Evolutionary conservation across 768 basidiomycete species (phyloP), one percentile per base, ranked within the genome.

Genomic region (Hygrophoropsis aurantiaca): DNA sequence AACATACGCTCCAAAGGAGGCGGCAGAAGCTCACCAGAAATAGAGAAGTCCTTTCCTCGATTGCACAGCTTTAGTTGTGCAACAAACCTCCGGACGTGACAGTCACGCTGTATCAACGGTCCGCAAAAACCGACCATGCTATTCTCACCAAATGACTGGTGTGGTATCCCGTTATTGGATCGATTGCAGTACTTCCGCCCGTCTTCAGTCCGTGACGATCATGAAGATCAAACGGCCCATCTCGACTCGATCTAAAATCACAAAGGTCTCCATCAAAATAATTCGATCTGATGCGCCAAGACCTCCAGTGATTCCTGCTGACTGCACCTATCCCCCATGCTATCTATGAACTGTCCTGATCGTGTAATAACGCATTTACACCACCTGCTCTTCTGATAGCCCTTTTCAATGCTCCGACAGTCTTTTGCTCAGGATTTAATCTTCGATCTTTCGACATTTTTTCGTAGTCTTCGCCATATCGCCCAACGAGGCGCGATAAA

Each of bases 391-490:
- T 80, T 52, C 64, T 69, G 50, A 89, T 68, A 24, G 81, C 85
- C 60, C 82, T 74, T 57, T 64, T 71, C 58, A 97, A 64, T 69
- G 92, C 83, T 15, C 90, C 94, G 25, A 73, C 77, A 2, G 93
- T 97, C 60, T 85, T 80, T 70, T 98, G 95, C 65, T 84, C 85
- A 13, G 79, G 68, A 64, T 98, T 97, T 49, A 87, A 64, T 66
- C 75, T 85, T 49, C 82, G 71, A 69, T 98, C 94, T 55, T 74
- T 72, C 10, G 82, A 81, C 94, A 97, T 97, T 40, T 67, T 73
- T 23, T 79, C 77, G 19, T 85, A 68, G 68, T 97, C 85, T 24
- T 74, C 69, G 2, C 85, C 88, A 67, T 97, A 73, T 64, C 79
- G 85, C 34, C 66, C 65, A 11, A 90, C 79, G 23, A 98, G 75